These are phyloP conservation scores for Penicillium arizonense DNA, from an alignment of 495 filamentous ascomycete species.

Conservation along the genomic window DNA sequence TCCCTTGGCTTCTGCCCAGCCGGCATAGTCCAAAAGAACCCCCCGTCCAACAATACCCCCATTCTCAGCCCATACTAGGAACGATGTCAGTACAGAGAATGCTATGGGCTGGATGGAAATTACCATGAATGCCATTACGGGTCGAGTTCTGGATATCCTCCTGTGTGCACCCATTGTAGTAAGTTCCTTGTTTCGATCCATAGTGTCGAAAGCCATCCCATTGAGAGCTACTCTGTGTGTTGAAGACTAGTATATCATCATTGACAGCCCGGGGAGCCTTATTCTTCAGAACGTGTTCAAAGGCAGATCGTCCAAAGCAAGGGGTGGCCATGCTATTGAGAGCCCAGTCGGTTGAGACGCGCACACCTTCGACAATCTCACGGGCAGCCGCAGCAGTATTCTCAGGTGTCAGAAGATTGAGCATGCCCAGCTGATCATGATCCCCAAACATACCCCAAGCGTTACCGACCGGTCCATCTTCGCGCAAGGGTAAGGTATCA, in stretches of 20 bases:
- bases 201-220: slow-evolving; percentile 59
- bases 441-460: slow-evolving; percentile 51
- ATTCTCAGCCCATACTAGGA: slow-evolving; percentile 38
- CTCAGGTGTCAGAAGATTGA: slow-evolving; percentile 49
- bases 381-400: slow-evolving; percentile 41
- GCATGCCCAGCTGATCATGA: slow-evolving; percentile 42
- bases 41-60: slow-evolving; percentile 56
- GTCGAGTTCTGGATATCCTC: slow-evolving; percentile 51
- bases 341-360: slow-evolving; percentile 44
- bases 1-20: slow-evolving; percentile 44
- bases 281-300: slow-evolving; percentile 34
- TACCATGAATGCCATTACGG: slow-evolving; percentile 46
- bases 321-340: slow-evolving; percentile 30
- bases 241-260: slow-evolving; percentile 60
- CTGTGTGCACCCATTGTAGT: slow-evolving; percentile 61
- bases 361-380: slow-evolving; percentile 51
- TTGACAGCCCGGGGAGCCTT: slow-evolving; percentile 48
- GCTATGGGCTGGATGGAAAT: background rate
- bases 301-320: slow-evolving; percentile 26
- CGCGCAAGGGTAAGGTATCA: slow-evolving; percentile 38
- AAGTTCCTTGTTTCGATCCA: slow-evolving; percentile 45
- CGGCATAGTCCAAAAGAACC: slow-evolving; percentile 57
- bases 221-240: slow-evolving; percentile 56
- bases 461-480: slow-evolving; percentile 39
- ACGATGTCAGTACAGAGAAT: background rate